Base-by-base conservation (phyloP, 2,329 filamentous ascomycete genomes). In the Plenodomus lindquistii region DNA sequence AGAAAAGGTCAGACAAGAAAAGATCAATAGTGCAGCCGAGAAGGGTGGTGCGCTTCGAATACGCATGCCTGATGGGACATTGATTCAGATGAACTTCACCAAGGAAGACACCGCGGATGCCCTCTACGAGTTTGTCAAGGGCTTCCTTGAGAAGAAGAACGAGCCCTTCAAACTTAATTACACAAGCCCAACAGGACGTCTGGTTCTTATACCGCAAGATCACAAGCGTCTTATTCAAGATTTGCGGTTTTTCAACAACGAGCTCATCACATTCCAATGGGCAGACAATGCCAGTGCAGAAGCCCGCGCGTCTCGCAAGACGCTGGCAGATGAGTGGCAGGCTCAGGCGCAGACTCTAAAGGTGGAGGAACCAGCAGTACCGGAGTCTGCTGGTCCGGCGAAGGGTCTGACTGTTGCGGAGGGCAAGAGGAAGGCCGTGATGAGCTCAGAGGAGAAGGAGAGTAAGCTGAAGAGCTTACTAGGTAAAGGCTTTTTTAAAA, bases 61-160 rank as follows among this genome's bases (percentile, higher is more conserved):
- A 40, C 87, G 92, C 20, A 92, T 97, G 60, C 93, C 93, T 0
- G 92, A 97, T 67, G 89, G 92, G 60, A 88, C 85, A 48, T 85
- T 86, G 44, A 84, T 91, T 24, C 84, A 91, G 42, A 86, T 86
- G 74, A 81, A 79, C n/a, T 85, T 95, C 57, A 81, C 79, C 1
- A 83, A 84, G 17, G 70, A 77, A 1, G 86, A 92, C 44, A 91
- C 88, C 0, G 88, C 86, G 1, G 78, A 81, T 2, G 81, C 83
- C 42, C 77, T 99, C 1, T 91, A 97, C 73, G 76, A 79, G 13
- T 90, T 88, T 55, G 89, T 96, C 16, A 79, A 85, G 43, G 78
- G 78, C 37, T 84, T 93, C 52, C 86, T 99, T 70, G 81, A 84
- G 1, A 72, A 83, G 46, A 77, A 79, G 6, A 73, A 78, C 2